Percentiles rank a stretch among this genome's conserved stretches.
phyloP scores from a whole-genome alignment of 2,329 filamentous ascomycete genomes.

The Delphinella strobiligena region DNA sequence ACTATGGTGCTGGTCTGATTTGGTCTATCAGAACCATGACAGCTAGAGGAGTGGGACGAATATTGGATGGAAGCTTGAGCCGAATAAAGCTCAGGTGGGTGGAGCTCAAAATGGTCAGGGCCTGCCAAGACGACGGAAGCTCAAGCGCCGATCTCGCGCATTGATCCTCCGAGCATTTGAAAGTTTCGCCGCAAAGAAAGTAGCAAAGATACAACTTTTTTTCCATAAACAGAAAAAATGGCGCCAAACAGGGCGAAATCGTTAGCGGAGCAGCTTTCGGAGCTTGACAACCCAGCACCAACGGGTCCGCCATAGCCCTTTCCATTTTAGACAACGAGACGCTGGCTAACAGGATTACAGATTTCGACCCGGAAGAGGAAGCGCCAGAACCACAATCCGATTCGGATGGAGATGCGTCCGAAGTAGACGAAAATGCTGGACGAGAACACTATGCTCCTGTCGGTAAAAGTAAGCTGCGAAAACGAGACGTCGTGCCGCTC shows the following conservation, averaged over 20 bases:
- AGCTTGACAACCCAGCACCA: slow-evolving; percentile 15
- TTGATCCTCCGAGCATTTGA: neutral
- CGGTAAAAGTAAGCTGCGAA: slow-evolving; percentile 72
- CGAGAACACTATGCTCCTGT: slow-evolving; percentile 81
- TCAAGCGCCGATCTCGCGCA: no score
- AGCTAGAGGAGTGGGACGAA: no score
- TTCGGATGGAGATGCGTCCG: slow-evolving; percentile 42
- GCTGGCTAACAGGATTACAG: slow-evolving; percentile 30
- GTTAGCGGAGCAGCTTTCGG: slow-evolving; percentile 15
- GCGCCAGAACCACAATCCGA: slow-evolving; percentile 38
- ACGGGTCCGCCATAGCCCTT: slow-evolving; percentile 14
- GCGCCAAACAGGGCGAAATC: slow-evolving; percentile 7
- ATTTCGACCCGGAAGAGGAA: slow-evolving; percentile 67
- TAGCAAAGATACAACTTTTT: neutral
- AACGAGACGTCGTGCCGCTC: slow-evolving; percentile 54
- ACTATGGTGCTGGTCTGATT: no score
- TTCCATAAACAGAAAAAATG: slow-evolving; percentile 6
- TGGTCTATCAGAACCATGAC: no score
- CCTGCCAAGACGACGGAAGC: no score
- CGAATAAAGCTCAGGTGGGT: neutral
- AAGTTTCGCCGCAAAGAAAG: neutral
- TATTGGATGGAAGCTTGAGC: no score
- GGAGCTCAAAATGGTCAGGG: neutral
- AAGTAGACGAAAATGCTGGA: slow-evolving; percentile 42
- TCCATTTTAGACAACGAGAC: neutral